Evolutionary conservation across 139 green algal genomes (phyloP).

Genomic region (Picochlorum sp.): DNA sequence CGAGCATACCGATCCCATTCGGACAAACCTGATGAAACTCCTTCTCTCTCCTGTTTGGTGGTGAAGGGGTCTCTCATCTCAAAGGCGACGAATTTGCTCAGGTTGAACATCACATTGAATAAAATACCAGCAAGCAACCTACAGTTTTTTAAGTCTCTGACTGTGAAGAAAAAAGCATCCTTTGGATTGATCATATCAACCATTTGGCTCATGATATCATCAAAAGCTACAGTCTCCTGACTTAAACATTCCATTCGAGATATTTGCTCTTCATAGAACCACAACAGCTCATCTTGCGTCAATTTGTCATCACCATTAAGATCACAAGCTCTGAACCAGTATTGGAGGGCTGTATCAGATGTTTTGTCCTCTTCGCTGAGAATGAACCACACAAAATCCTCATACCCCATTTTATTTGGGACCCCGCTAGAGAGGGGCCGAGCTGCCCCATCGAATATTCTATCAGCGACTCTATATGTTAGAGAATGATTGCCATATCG

Average conservation of each 20-base stretch:
- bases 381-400: constrained; percentile 99
- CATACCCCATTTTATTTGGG: constrained; percentile 88
- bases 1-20: constrained; percentile 82
- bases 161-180: constrained; percentile 38
- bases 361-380: constrained; percentile 98
- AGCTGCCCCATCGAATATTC: constrained; percentile 81
- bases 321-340: constrained; percentile 94
- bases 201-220: constrained; percentile 81
- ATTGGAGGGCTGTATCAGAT: constrained; percentile 78
- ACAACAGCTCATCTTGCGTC: constrained; percentile 73
- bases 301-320: constrained; percentile 86
- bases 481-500: constrained; percentile 90
- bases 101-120: constrained; percentile 98
- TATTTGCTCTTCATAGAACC: constrained; percentile 99
- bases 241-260: constrained; percentile 90
- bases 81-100: constrained; percentile 98
- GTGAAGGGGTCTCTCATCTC: constrained; percentile 89
- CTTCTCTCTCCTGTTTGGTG: constrained; percentile 58
- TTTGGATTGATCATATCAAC: constrained; percentile 91
- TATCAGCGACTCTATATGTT: constrained; percentile 90
- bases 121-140: constrained; percentile 70
- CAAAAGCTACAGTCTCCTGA: constrained; percentile 51
- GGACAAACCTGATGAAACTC: constrained; percentile 48
- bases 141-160: constrained; percentile 74
- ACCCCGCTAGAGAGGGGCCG: constrained; percentile 48